Conservation (phyloP, 2,329 filamentous ascomycete genomes). For the Albophoma yamanashiensis region DNA sequence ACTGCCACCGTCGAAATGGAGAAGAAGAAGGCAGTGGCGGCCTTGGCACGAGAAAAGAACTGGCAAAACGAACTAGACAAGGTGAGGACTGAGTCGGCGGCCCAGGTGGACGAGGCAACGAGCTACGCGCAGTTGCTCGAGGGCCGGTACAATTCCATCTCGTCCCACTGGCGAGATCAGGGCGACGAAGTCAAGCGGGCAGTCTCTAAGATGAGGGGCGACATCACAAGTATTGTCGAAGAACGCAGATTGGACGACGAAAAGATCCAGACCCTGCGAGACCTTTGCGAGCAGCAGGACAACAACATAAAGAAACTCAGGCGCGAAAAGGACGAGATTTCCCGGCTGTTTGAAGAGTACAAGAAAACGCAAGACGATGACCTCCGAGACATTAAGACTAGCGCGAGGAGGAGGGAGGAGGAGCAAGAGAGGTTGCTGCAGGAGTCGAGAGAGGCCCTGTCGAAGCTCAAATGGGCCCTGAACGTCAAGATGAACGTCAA, state of each 20-base stretch:
- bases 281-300: conserved; percentile 64
- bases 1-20: conserved; percentile 55
- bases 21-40: conserved; percentile 47
- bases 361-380: conserved; percentile 52
- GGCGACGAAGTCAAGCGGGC: conserved; percentile 48
- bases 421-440: conserved; percentile 50
- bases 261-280: conserved; percentile 52
- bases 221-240: conserved; percentile 43
- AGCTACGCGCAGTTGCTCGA: conserved; percentile 56
- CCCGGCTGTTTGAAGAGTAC: conserved; percentile 50
- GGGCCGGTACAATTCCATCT: conserved; percentile 57
- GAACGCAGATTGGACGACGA: conserved; percentile 50
- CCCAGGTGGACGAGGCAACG: conserved; percentile 56
- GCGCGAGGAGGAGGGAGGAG: conserved; percentile 45
- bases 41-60: conserved; percentile 46
- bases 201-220: conserved; percentile 35
- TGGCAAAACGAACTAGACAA: conserved; percentile 57
- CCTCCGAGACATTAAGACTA: conserved; percentile 47
- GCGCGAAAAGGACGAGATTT: conserved; percentile 52
- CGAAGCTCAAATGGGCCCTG: conserved; percentile 64
- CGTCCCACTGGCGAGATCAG: conserved; percentile 56
- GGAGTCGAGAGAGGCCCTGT: conserved; percentile 48
- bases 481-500: conserved; percentile 52
- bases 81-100: conserved; percentile 45
- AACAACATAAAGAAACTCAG: conserved; percentile 51